A percentile compares a stretch with the other conserved stretches of the same genome.
phyloP scores from a whole-genome alignment of 208 protist species.

The Leishmania lainsoni region DNA sequence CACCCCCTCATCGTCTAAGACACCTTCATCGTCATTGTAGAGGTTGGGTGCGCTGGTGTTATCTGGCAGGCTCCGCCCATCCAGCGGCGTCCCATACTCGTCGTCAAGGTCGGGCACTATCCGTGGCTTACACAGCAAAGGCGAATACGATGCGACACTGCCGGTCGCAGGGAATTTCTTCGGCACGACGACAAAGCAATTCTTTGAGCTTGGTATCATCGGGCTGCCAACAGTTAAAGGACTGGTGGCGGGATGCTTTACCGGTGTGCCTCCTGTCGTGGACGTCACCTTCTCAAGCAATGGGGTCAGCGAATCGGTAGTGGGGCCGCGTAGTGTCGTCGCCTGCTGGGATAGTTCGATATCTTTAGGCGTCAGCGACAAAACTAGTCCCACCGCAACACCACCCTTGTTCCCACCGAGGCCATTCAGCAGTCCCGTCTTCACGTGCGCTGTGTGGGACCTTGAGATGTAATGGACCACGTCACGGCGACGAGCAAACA shows the following conservation, averaged over 20 bases:
- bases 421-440: constrained; percentile 61
- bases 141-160: not conserved
- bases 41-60: not conserved
- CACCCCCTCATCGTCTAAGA: not conserved
- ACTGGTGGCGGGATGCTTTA: too few relatives aligned
- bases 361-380: constrained; percentile 51
- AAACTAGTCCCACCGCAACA: constrained; percentile 69
- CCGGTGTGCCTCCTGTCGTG: not conserved
- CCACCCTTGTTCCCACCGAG: constrained; percentile 94
- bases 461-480: constrained; percentile 63
- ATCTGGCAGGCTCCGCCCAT: not conserved
- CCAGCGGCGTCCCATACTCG: not conserved
- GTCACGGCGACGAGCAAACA: constrained; percentile 75
- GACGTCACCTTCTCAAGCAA: not conserved
- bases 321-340: not conserved
- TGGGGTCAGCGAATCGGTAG: not conserved
- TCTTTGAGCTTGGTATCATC: too few relatives aligned
- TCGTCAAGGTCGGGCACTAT: constrained; percentile 18
- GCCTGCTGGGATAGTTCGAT: constrained; percentile 6
- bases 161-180: not conserved
- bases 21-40: not conserved
- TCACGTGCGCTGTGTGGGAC: constrained; percentile 49
- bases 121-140: not conserved
- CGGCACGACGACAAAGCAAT: not conserved
- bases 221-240: not conserved